Evolutionary conservation across 345 rosid species (phyloP).

Genomic region (Streptanthus diversifolius): DNA sequence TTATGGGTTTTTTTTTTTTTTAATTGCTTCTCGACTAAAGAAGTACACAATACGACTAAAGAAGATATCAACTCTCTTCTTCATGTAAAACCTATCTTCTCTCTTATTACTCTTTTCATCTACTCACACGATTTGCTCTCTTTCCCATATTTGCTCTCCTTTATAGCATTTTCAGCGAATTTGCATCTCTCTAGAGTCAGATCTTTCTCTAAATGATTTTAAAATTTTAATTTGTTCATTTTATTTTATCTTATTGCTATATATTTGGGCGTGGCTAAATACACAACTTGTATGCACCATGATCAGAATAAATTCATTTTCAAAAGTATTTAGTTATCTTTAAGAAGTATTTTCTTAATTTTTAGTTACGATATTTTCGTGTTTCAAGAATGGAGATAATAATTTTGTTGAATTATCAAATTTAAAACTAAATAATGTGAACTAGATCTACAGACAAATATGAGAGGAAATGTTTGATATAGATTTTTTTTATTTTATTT

Average conservation of each 20-base stretch:
- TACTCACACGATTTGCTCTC: neutral
- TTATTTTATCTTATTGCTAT: neutral
- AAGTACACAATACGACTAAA: too few relatives aligned
- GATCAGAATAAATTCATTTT: slow-evolving; percentile 11
- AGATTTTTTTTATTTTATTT: neutral
- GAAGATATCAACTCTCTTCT: slow-evolving; percentile 23
- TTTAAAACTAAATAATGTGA: neutral
- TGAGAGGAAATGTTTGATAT: neutral
- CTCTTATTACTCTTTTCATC: neutral
- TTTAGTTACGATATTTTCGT: neutral
- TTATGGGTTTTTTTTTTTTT: too few relatives aligned
- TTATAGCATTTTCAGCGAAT: slow-evolving; percentile 19
- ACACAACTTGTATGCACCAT: slow-evolving; percentile 6
- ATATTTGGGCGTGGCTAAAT: neutral
- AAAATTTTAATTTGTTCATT: neutral
- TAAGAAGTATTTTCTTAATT: neutral
- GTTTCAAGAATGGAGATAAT: slow-evolving; percentile 19
- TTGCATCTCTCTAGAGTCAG: neutral
- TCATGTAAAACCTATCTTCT: slow-evolving; percentile 27
- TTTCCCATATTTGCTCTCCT: neutral
- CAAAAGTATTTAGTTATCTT: too few relatives aligned
- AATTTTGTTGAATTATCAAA: slow-evolving; percentile 7
- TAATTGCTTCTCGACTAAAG: too few relatives aligned
- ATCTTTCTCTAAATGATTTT: neutral
- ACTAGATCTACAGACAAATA: neutral